phyloP scores from a whole-genome alignment of 1,284 basidiomycete genomes.

The Cutaneotrichosporon dermatis region DNA sequence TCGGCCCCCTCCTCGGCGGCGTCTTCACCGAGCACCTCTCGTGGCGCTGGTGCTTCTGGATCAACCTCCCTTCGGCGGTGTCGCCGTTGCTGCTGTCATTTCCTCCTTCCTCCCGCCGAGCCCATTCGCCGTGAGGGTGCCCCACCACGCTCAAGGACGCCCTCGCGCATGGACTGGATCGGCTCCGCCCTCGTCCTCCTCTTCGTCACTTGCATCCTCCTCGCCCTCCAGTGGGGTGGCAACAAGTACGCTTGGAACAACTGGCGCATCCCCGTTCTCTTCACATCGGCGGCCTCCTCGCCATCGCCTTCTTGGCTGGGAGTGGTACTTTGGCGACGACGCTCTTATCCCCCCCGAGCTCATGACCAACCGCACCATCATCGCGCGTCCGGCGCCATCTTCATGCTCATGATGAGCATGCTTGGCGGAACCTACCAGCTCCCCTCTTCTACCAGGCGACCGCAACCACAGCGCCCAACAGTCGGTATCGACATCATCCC shows the following conservation, averaged over 20 bases:
- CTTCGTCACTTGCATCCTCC: conserved; percentile 48
- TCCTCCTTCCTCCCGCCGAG: conserved; percentile 52
- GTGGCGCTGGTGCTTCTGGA: conserved; percentile 54
- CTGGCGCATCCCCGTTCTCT: conserved; percentile 46
- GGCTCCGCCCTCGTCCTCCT: conserved; percentile 49
- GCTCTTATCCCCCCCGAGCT: conserved; percentile 40
- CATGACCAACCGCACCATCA: conserved; percentile 43
- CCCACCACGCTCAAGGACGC: conserved; percentile 25
- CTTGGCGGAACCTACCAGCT: conserved; percentile 48
- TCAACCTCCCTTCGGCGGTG: conserved; percentile 51
- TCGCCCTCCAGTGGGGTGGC: conserved; percentile 52
- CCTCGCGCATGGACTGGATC: conserved; percentile 48
- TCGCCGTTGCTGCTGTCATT: conserved; percentile 46
- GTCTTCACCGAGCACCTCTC: conserved; percentile 51
- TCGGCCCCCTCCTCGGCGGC: conserved; percentile 49
- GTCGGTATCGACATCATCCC: conserved; percentile 52
- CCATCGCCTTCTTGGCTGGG: conserved; percentile 46
- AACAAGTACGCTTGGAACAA: conserved; percentile 40
- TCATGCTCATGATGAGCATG: conserved; percentile 50
- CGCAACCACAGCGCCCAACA: conserved; percentile 45
- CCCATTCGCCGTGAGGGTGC: conserved; percentile 50
- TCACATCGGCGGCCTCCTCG: conserved; percentile 45
- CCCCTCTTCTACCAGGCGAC: conserved; percentile 53
- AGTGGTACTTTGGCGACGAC: conserved; percentile 41
- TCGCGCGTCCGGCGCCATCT: conserved; percentile 42